Percentiles rank a stretch among this genome's conserved stretches.
Conservation (phyloP, 2,329 filamentous ascomycete species). For the Cladosporium sp. region DNA sequence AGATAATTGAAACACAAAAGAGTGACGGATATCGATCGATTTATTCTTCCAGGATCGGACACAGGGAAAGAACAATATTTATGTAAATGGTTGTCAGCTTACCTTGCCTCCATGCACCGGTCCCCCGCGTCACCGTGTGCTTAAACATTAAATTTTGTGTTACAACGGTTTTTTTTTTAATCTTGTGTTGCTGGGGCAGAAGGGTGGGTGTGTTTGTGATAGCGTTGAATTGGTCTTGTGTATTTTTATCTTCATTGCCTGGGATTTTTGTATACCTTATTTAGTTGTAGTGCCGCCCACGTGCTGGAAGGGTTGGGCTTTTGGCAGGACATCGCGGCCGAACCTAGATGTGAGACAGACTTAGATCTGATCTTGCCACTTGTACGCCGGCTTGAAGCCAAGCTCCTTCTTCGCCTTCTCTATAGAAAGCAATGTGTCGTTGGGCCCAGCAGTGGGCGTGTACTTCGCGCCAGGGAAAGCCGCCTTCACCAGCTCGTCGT, state of each 20-base stretch:
- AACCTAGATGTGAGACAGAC: neutral
- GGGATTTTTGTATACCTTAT: neutral
- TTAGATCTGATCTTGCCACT: conserved; percentile 30
- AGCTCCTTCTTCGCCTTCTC: conserved; percentile 32
- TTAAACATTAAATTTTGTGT: neutral
- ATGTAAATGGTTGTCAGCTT: neutral
- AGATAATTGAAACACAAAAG: neutral
- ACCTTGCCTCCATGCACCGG: neutral
- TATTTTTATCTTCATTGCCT: neutral
- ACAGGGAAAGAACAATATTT: neutral
- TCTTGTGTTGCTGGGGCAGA: neutral
- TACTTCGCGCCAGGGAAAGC: conserved; percentile 30
- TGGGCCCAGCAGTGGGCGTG: conserved; percentile 24
- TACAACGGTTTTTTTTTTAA: conserved; percentile 4
- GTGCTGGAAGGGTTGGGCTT: neutral
- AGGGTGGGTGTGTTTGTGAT: neutral
- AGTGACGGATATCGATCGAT: neutral
- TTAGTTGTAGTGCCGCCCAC: neutral
- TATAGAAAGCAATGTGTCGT: conserved; percentile 29
- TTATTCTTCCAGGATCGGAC: neutral
- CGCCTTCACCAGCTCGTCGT: conserved; percentile 30
- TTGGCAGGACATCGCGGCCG: neutral
- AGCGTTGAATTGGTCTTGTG: neutral
- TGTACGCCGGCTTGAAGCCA: conserved; percentile 28
- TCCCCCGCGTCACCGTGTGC: conserved; percentile 11